Conservation (phyloP, 169 alveolate genomes). For the Theileria equi region DNA sequence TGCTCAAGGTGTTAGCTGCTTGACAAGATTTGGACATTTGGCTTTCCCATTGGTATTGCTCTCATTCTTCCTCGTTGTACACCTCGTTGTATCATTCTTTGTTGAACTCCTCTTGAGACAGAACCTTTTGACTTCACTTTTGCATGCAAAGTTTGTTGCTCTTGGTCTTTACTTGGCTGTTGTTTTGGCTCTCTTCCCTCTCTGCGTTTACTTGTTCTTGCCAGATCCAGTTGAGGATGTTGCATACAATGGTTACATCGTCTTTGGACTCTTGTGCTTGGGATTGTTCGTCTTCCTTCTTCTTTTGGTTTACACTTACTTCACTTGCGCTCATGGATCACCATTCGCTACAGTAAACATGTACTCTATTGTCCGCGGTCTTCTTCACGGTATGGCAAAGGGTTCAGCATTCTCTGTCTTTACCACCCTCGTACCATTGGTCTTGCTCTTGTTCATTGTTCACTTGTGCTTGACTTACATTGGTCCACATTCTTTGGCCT, state of each 20-base stretch:
- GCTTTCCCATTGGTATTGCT: conserved; percentile 4
- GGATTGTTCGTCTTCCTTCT: not conserved
- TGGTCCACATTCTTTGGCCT: too few relatives aligned
- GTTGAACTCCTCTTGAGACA: not conserved
- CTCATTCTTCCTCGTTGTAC: not conserved
- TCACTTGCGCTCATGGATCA: not conserved
- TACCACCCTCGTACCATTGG: too few relatives aligned
- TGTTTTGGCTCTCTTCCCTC: conserved; percentile 4
- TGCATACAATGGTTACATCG: not conserved
- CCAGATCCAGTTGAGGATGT: not conserved
- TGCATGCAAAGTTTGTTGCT: not conserved
- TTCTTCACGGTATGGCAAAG: too few relatives aligned
- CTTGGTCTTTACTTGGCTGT: not conserved
- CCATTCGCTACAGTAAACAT: not conserved
- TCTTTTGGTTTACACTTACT: not conserved
- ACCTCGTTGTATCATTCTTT: not conserved
- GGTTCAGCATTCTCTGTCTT: too few relatives aligned
- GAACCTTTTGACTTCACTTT: not conserved
- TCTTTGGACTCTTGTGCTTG: conserved; percentile 1
- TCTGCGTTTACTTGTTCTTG: not conserved
- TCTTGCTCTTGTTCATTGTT: too few relatives aligned
- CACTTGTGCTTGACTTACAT: too few relatives aligned
- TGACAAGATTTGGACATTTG: not conserved
- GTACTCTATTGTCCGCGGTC: too few relatives aligned
- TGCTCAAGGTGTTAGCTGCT: not conserved